Evolutionary conservation across 2,329 filamentous ascomycete genomes (phyloP), one percentile per base, ranked within the genome.

Genomic region (Phaeoacremonium minimum): DNA sequence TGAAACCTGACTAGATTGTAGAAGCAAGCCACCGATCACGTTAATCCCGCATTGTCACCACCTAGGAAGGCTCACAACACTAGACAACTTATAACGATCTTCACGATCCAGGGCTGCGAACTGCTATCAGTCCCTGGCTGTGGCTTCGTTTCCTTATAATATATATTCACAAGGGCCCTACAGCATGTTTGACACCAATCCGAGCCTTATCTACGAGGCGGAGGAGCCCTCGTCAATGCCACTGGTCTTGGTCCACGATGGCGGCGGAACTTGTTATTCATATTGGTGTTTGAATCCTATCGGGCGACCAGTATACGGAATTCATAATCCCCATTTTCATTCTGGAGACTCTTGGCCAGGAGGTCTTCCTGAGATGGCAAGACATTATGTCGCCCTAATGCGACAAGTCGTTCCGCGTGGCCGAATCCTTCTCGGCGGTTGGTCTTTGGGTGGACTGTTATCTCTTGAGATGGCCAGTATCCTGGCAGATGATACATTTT

Each of bases 221-320:
- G 35, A 41, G 20, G 41, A 43, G 14, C 14, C 26, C 5, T 33
- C 18, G 15, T 35, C 38, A 9, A 16, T 32, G 3, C 75, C 76
- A 3, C 57, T 77, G 32, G 58, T 81, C 39, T 64, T 81, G 30
- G 59, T 80, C 28, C 77, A 81, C 55, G 77, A 81, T 43, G 77
- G 77, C 44, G 75, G 77, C 45, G 77, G 77, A 49, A 80, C 76
- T 3, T 70, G 67, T 3, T 78, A 75, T 48, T 67, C 65, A 45
- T 80, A 80, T 51, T 66, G 75, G 53, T 71, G 69, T 43, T 61
- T 81, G 4, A 63, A 67, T 14, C 48, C 61, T 2, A 58, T 80
- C 15, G 54, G 57, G 20, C 71, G 77, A 5, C 55, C 61, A 14
- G 54, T 77, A 26, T 77, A 71, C 43, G 76, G 67, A 35, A 73